A percentile compares a stretch with the other conserved stretches of the same genome.
Evolutionary conservation across 2,329 filamentous ascomycete genomes (phyloP).

Genomic region (Pseudogymnoascus sp.): DNA sequence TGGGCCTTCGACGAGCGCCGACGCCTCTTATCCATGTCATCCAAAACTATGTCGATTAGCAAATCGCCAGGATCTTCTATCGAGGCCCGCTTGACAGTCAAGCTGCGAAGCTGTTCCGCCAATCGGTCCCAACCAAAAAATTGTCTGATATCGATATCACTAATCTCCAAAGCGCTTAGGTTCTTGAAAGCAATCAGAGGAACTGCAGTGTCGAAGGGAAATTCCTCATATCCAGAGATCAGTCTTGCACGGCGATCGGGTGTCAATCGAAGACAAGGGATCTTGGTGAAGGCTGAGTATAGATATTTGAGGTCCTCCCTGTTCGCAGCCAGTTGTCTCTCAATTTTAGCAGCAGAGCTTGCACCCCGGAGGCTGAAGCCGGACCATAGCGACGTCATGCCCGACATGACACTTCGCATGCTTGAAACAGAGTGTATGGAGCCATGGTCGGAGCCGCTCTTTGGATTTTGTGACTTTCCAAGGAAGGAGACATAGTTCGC

Average conservation of each 20-base stretch:
- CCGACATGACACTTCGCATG: constrained; percentile 93
- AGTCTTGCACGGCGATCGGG: constrained; percentile 89
- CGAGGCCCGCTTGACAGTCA: constrained; percentile 80
- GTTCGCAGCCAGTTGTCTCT: constrained; percentile 80
- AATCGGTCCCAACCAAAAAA: constrained; percentile 96
- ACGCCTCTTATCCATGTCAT: constrained; percentile 90
- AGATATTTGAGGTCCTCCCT: constrained; percentile 89
- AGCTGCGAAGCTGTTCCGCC: constrained; percentile 81
- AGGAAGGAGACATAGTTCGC: constrained; percentile 96
- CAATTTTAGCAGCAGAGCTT: constrained; percentile 72
- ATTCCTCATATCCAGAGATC: constrained; percentile 92
- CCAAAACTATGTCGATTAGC: constrained; percentile 84
- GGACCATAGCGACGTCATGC: constrained; percentile 89
- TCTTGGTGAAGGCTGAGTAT: constrained; percentile 97
- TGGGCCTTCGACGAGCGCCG: constrained; percentile 82
- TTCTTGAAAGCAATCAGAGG: constrained; percentile 98
- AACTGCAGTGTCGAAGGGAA: constrained; percentile 94
- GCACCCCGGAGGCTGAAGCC: constrained; percentile 76
- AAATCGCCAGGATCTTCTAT: constrained; percentile 88
- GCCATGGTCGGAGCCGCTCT: constrained; percentile 74
- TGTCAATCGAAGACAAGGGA: constrained; percentile 80
- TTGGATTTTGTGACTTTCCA: constrained; percentile 71
- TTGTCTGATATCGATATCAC: constrained; percentile 90
- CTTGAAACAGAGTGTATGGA: constrained; percentile 95
- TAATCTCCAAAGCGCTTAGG: constrained; percentile 84